Evolutionary conservation across 257 asterid genomes (phyloP).

Genomic region (Solanum peruvianum): DNA sequence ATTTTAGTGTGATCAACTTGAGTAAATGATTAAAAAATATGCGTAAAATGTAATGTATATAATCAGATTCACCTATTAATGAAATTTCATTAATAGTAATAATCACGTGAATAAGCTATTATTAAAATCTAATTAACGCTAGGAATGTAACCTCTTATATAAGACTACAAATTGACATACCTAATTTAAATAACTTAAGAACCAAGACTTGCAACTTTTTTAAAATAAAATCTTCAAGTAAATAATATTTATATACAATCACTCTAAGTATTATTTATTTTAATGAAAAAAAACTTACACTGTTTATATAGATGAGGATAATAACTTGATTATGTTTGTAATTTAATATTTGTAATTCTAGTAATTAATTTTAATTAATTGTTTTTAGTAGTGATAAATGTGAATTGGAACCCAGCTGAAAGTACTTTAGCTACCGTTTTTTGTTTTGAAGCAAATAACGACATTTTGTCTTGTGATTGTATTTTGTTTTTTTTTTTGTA

Average conservation of each 20-base stretch:
- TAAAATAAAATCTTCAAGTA: too few relatives aligned
- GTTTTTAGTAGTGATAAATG: not conserved
- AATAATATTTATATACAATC: not conserved
- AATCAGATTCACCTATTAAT: not conserved
- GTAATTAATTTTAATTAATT: not conserved
- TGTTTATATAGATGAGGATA: not conserved
- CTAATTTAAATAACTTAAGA: not conserved
- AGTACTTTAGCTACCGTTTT: conserved; percentile 7
- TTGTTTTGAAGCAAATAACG: conserved; percentile 42
- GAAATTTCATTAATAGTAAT: not conserved
- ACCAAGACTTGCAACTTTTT: not conserved
- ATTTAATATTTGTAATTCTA: not conserved
- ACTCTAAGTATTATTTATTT: too few relatives aligned
- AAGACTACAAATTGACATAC: not conserved
- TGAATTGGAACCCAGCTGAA: not conserved
- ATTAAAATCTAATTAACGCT: not conserved
- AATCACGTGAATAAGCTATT: not conserved
- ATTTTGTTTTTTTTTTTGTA: not conserved
- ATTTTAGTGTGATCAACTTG: not conserved
- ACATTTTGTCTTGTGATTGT: conserved; percentile 36
- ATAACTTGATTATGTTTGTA: not conserved
- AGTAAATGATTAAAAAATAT: not conserved
- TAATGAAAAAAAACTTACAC: not conserved
- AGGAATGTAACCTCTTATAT: not conserved
- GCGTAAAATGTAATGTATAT: not conserved